These are phyloP conservation scores for Aspergillus sp. DNA, from an alignment of 2,329 filamentous ascomycete species.

Conservation along the genomic window DNA sequence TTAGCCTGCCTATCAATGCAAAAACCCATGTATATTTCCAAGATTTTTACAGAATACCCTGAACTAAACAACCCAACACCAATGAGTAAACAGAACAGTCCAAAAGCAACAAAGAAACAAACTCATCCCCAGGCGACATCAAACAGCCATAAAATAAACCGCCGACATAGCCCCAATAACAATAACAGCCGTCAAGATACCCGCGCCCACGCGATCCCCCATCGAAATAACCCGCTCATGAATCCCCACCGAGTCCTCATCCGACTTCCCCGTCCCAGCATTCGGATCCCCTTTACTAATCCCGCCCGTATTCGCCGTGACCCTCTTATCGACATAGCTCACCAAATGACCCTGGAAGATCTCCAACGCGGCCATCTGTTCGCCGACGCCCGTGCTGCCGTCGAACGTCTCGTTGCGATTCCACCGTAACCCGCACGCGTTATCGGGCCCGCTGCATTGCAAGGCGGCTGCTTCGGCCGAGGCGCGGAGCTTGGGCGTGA, in stretches of 20 bases:
- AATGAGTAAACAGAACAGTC: background rate
- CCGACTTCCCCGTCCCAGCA: constrained; percentile 41
- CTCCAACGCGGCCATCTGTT: constrained; percentile 48
- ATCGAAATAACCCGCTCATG: constrained; percentile 46
- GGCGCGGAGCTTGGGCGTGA: constrained; percentile 53
- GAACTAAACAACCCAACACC: background rate
- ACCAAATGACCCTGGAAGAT: constrained; percentile 58
- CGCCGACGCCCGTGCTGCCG: constrained; percentile 35
- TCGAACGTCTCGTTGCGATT: constrained; percentile 31
- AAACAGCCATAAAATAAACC: constrained; percentile 3
- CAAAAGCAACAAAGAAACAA: background rate
- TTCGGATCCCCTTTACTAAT: constrained; percentile 48
- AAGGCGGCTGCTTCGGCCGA: constrained; percentile 55
- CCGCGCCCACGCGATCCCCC: constrained; percentile 5
- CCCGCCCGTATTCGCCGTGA: constrained; percentile 53
- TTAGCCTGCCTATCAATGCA: too few species aligned
- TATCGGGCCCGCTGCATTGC: constrained; percentile 34
- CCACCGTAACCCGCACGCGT: constrained; percentile 42
- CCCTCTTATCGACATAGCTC: constrained; percentile 33
- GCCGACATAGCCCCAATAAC: background rate
- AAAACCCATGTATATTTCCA: background rate
- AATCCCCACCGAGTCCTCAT: constrained; percentile 41
- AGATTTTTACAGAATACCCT: background rate
- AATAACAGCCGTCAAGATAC: constrained; percentile 4
- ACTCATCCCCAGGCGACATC: background rate